Evolutionary conservation across 108 stramenopile species (phyloP).

Genomic region (Cyclotella kingstonii): DNA sequence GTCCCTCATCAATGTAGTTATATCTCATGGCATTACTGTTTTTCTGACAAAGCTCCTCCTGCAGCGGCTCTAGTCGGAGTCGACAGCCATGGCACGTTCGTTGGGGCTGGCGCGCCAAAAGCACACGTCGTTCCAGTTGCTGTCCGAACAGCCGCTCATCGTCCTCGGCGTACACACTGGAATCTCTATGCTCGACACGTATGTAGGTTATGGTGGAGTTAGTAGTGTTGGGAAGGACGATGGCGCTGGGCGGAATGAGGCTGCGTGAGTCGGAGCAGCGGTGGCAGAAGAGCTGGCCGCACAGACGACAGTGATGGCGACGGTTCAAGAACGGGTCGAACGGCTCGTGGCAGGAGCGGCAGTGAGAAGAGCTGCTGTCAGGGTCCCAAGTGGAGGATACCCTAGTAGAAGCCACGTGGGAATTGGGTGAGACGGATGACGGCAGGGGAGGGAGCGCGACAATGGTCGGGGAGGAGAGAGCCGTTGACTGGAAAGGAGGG

Average conservation of each 20-base stretch:
- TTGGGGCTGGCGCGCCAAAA: conserved; percentile 64
- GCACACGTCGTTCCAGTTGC: conserved; percentile 56
- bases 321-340: conserved; percentile 74
- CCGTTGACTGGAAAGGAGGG: conserved; percentile 2
- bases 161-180: conserved; percentile 12
- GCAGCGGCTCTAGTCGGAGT: conserved; percentile 54
- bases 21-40: conserved; percentile 82
- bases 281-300: conserved; percentile 82
- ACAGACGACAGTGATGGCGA: conserved; percentile 85
- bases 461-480: not conserved
- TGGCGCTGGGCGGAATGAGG: conserved; percentile 70
- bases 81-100: conserved; percentile 63
- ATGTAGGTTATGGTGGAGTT: conserved; percentile 8
- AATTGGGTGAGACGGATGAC: not conserved
- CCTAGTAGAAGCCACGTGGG: conserved; percentile 20
- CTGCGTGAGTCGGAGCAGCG: conserved; percentile 56
- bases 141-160: not conserved
- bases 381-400: conserved; percentile 75
- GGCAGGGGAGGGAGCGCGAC: not conserved
- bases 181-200: not conserved
- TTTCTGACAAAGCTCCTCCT: conserved; percentile 62
- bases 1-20: conserved; percentile 82
- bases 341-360: conserved; percentile 48
- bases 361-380: conserved; percentile 45
- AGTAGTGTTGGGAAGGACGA: conserved; percentile 54